Base-by-base conservation (phyloP, 2,329 filamentous ascomycete species). In the Epichloe baconii region DNA sequence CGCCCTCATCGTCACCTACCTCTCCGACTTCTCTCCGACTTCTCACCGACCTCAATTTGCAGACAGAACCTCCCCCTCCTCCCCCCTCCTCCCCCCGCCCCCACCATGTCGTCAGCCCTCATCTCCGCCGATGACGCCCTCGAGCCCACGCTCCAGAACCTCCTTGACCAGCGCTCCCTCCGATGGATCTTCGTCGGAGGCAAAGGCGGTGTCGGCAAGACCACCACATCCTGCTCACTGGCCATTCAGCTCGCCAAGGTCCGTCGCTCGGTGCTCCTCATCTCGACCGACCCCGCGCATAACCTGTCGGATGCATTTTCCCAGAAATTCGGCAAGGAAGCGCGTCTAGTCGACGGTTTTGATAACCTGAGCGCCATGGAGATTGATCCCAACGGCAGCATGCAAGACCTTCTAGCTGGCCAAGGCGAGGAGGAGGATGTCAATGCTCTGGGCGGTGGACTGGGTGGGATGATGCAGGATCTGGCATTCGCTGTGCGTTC, bases 171-270 rank as follows among this genome's bases (percentile, higher is more conserved):
- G 71, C 88, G 89, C 70, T 85, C 87, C 36, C 83, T 98, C 51
- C 88, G 93, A 67, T 98, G 93, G 93, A 95, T 98, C 71, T 98
- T 98, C 64, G 93, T 98, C 54, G 93, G 93, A 63, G 93, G 93
- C 59, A 98, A 98, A 73, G 93, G 93, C 64, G 93, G 93, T 66
- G 93, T 98, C 44, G 93, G 93, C 68, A 98, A 98, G 77, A 98
- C 93, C 31, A 98, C 93, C n/a, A 98, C 93, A 15, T 97, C 91
- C 7, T 98, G 93, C 73, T 96, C 91, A 10, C 85, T 98, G 57
- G 93, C 93, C 57, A 97, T 98, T 66, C 93, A 98, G 72, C 87
- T 98, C 58, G 89, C 93, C 62, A 89, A 86, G 70, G 88, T 89
- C 61, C 88, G 93, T 71, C 91, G 91, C 71, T 95, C 87, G 55